Evolutionary conservation across 2,329 filamentous ascomycete genomes (phyloP), one percentile per base, ranked within the genome.

Genomic region (Fusarium nurragi): DNA sequence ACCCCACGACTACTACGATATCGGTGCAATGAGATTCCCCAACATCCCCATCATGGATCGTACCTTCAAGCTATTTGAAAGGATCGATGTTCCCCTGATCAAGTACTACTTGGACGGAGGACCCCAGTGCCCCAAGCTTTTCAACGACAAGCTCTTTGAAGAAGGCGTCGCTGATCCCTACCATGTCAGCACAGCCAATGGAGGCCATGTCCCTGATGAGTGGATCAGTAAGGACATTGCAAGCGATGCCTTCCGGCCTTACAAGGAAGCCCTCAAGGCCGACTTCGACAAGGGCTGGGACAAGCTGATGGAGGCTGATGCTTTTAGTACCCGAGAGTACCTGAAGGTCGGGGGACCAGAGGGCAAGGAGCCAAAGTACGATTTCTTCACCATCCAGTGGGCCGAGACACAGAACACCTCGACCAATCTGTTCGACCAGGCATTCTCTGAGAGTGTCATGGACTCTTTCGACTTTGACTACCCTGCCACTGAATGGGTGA

Each of bases 11-110:
- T 66, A 64, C 2, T 64, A 60, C 19, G 54, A 64, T 2, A 48
- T 66, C 4, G 64, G 64, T 1, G 59, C 64, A 1, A 51, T 67
- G 64, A 25, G 59, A 28, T 64, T 64, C 3, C 63, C 63, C 6
- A 14, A 21, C 6, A 21, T 38, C 6, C 18, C 36, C 6, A 12
- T 19, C 19, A 38, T 38, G 36, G 18, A 38, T 5, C 36, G 36
- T 12, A 19, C 18, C 6, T 38, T 38, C 7, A 18, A 38, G 16
- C 32, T 34, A 4, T 34, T 34, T 10, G 16, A 34, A 4, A n/a
- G 16, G 10, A 34, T 16, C 16, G 10, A 34, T 14, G 32, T 34
- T n/a, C 32, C 32, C 8, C 16, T 34, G 16, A 34, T 34, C 32
- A 34, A 34, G 8, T 34, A 34, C n/a, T 18, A 38, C 36, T 38